Evolutionary conservation across 164 flowering plant species (phyloP).

Genomic region (Berberis thunbergii): DNA sequence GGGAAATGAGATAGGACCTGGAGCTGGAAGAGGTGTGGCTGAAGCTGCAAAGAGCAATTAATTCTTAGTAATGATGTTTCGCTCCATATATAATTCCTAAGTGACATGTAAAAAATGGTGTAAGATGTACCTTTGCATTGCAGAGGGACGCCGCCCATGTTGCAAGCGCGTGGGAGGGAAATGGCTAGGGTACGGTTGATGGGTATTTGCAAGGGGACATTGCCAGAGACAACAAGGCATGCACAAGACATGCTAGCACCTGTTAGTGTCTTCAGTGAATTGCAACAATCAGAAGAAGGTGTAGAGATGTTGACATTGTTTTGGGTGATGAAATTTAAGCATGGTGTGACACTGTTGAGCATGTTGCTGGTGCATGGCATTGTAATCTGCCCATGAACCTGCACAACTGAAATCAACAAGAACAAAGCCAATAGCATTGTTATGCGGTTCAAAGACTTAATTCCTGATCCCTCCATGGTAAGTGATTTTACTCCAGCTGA

Average conservation of each 20-base stretch:
- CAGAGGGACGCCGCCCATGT: conserved; percentile 56
- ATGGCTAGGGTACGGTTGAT: conserved; percentile 50
- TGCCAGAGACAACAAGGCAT: conserved; percentile 63
- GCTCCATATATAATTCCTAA: neutral
- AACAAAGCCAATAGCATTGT: conserved; percentile 7
- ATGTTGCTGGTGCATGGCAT: conserved; percentile 47
- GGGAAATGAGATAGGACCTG: conserved; percentile 52
- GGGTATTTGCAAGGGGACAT: conserved; percentile 58
- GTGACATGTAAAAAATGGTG: neutral
- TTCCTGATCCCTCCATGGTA: conserved; percentile 13
- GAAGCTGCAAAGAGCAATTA: conserved; percentile 28
- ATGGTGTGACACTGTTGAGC: conserved; percentile 57
- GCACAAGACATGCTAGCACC: conserved; percentile 40
- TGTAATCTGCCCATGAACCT: conserved; percentile 39
- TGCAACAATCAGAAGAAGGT: conserved; percentile 63
- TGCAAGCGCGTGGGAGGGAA: conserved; percentile 75
- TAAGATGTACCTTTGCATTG: conserved; percentile 54
- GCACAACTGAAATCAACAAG: conserved; percentile 18
- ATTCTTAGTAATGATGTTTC: too few species aligned
- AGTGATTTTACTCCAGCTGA: neutral
- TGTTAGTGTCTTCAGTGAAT: conserved; percentile 39
- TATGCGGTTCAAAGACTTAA: conserved; percentile 8
- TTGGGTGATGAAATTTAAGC: conserved; percentile 50
- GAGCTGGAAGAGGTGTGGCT: conserved; percentile 60
- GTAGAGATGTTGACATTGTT: conserved; percentile 38